Base-by-base conservation (phyloP, 2,329 filamentous ascomycete species). In the Fusarium praegraminearum region DNA sequence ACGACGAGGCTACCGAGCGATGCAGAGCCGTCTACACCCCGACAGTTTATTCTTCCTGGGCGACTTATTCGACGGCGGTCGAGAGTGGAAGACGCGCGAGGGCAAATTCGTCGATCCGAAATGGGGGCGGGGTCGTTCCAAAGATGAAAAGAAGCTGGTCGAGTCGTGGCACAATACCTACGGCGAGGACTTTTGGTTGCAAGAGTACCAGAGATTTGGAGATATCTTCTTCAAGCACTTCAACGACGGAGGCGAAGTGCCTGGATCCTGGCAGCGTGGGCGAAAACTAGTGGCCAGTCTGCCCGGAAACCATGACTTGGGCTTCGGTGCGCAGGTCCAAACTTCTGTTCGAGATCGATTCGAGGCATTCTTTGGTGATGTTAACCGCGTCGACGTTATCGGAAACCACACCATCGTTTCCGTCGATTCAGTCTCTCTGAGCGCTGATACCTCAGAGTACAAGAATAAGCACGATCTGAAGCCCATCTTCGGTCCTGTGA, bases 361-460 rank as follows among this genome's bases (percentile, higher is more conserved):
- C 78, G 88, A 91, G 75, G 89, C 91, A 5, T 97, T 91, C 77
- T 98, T 99, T 80, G 96, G 96, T 7, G 91, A 96, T 57, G 88
- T 90, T n/a, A 98, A 98, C 78, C 86, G 93, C 11, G 90, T 99
- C 22, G 94, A 98, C 78, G 86, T 98, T 7, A 86, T 98, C 55
- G 96, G 93, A 15, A 99, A 99, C 76, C 96, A 99, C 78, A 97
- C 93, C 0, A 94, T 99, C 77, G 93, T 99, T 22, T 97, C 93
- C 1, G 86, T 99, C 10, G 96, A 99, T 77, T 89, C 91, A 0
- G 90, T 97, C 7, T 98, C 94, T 0, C 80, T 98, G 73, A 97
- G 93, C 76, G 95, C 96, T 5, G 85, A 78, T 45, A 83, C 83
- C 3, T 87, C 87, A 3, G 77, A 82, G 49, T 82, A 86, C 77